A percentile compares a stretch with the other conserved stretches of the same genome.
Evolutionary conservation across 1,284 basidiomycete genomes (phyloP).

Genomic region (Heterobasidion occidentale): DNA sequence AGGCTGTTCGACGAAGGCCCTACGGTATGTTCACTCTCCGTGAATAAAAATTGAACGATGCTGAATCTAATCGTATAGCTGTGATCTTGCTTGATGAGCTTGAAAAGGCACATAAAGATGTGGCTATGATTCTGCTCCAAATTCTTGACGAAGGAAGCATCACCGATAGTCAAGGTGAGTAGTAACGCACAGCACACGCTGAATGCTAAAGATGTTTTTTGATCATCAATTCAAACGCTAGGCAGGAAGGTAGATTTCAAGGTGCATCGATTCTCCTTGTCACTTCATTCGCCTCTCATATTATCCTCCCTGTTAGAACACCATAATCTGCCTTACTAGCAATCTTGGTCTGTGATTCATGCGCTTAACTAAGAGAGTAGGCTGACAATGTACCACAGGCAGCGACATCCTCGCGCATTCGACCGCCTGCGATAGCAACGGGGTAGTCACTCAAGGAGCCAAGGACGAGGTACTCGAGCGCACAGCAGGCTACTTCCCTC

Average conservation of each 20-base stretch:
- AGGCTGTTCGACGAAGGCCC: constrained; percentile 78
- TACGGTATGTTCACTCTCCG: constrained; percentile 45
- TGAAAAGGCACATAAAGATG: constrained; percentile 91
- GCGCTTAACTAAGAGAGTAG: not conserved
- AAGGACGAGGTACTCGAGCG: constrained; percentile 67
- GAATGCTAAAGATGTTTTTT: not conserved
- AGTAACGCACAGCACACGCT: no score
- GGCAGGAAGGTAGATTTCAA: constrained; percentile 27
- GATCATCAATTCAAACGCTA: not conserved
- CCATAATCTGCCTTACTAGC: constrained; percentile 66
- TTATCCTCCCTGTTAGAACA: constrained; percentile 43
- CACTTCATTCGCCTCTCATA: not conserved
- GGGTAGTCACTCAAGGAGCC: constrained; percentile 59
- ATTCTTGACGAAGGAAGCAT: constrained; percentile 88
- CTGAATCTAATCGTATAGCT: constrained; percentile 30
- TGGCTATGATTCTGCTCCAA: constrained; percentile 87
- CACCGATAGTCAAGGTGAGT: constrained; percentile 55
- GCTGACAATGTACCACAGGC: constrained; percentile 19
- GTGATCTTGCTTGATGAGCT: constrained; percentile 82
- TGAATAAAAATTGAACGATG: not conserved
- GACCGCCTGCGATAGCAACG: constrained; percentile 57
- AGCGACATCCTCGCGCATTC: constrained; percentile 72
- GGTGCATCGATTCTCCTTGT: constrained; percentile 28
- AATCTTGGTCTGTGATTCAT: constrained; percentile 32
- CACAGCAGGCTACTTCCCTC: constrained; percentile 77